Base-by-base conservation (phyloP, 208 protist genomes). In the Acanthamoeba divionensis region DNA sequence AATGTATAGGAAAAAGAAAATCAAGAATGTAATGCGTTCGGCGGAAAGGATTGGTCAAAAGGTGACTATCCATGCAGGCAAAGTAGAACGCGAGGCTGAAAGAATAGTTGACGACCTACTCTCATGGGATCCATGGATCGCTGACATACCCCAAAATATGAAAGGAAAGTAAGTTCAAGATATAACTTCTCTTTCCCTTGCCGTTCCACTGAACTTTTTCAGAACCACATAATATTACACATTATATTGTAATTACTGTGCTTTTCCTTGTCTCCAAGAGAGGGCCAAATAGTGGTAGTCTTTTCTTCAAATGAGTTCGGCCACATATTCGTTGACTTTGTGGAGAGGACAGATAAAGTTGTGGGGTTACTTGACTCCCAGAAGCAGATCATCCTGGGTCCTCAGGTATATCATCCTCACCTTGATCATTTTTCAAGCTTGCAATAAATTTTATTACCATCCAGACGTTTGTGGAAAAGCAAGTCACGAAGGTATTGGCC, bases 91-190 rank as follows among this genome's bases (percentile, higher is more conserved):
- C 55, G 36, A 26, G 13, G 10, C 41, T 31, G 29, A 7, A 33
- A 83, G 73, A 54, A 9, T 83, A 1, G 73, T 83, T 15, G 73
- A 83, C 29, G 63, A 83, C 31, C 63, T 26, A 54, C 73, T 83
- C 50, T 45, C 73, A 36, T 83, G 73, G 73, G 73, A 83, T 41
- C 73, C 73, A 3, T 83, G 73, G 73, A 83, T 83, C 50, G 50
- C 63, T 21, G 50, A 83, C 38, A 83, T 83, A 29, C 73, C 73
- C 26, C 73, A 48, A 12, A 48, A 18, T 13, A 83, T 83, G 73
- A 83, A 83, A 36, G 73, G 73, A 15, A 83, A 83, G 73, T 83
- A 38, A 29, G 73, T 63, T 6, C 33, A 41, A 41, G 5, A 41
- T 41, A 41, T 41, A 41, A 41, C 36, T 41, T 5, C 41, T 21